Percentiles rank a stretch among this genome's conserved stretches.
phyloP scores from a whole-genome alignment of 2,329 filamentous ascomycete genomes.

The Trichoderma arundinaceum region DNA sequence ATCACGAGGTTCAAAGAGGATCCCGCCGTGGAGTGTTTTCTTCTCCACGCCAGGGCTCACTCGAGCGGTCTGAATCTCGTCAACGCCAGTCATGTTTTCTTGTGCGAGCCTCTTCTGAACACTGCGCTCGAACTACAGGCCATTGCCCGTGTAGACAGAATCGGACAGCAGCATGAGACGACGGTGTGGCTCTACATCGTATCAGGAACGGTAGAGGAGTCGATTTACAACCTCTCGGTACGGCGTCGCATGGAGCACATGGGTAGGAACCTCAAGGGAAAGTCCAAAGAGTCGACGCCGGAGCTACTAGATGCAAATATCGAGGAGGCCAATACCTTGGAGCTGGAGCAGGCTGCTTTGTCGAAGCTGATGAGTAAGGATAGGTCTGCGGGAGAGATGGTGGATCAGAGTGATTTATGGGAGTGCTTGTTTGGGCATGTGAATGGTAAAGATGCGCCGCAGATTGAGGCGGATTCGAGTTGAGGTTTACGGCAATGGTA shows the following conservation, averaged over 20 bases:
- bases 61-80: constrained; percentile 89
- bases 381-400: constrained; percentile 76
- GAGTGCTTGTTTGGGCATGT: constrained; percentile 79
- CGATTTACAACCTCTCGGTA: constrained; percentile 87
- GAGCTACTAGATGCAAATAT: constrained; percentile 66
- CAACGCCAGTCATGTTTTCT: constrained; percentile 90
- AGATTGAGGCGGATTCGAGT: constrained; percentile 10
- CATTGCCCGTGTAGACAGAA: constrained; percentile 92
- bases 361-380: constrained; percentile 73
- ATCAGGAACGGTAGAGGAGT: constrained; percentile 88
- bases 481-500: background rate
- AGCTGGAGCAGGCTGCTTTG: constrained; percentile 76
- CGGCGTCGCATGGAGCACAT: constrained; percentile 80
- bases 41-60: constrained; percentile 87
- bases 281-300: constrained; percentile 49
- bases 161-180: constrained; percentile 85
- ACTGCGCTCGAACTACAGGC: constrained; percentile 93
- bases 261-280: constrained; percentile 47
- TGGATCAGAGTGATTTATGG: constrained; percentile 82
- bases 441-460: constrained; percentile 40
- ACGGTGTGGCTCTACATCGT: constrained; percentile 96
- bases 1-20: constrained; percentile 79
- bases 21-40: constrained; percentile 76
- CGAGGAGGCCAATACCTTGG: constrained; percentile 83
- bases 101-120: constrained; percentile 93